Percentiles rank a stretch among this genome's conserved stretches.
Conservation (phyloP, 2,329 filamentous ascomycete genomes). For the Didymosphaeria variabile region DNA sequence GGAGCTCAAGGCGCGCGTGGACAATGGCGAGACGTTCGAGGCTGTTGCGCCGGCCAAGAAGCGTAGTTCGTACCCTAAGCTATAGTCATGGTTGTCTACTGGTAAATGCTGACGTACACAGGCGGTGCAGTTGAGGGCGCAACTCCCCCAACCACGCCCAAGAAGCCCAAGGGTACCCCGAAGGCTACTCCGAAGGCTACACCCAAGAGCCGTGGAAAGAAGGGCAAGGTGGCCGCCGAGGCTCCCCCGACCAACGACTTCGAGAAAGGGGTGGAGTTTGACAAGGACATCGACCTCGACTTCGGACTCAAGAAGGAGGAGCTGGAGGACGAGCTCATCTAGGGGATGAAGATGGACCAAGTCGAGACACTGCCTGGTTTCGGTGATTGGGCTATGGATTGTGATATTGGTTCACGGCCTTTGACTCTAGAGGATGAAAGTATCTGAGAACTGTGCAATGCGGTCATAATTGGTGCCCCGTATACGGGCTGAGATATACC, state of each 20-base stretch:
- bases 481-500: background rate
- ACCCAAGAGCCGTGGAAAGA: constrained; percentile 27
- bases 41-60: constrained; percentile 33
- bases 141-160: constrained; percentile 27
- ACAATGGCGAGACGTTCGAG: constrained; percentile 34
- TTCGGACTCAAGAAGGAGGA: background rate
- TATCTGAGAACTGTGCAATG: background rate
- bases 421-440: background rate
- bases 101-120: background rate
- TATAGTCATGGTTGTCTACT: background rate
- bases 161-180: constrained; percentile 29
- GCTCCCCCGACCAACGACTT: constrained; percentile 9
- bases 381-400: background rate
- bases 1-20: constrained; percentile 38
- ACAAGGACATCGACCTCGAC: background rate
- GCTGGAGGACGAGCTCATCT: background rate
- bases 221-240: constrained; percentile 6
- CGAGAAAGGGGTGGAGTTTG: background rate
- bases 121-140: constrained; percentile 9
- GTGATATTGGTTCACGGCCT: background rate
- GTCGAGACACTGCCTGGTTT: background rate
- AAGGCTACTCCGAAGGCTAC: constrained; percentile 26
- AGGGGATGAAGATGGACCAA: background rate
- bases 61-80: constrained; percentile 29
- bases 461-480: background rate